A percentile compares a stretch with the other conserved stretches of the same genome.
Evolutionary conservation across 768 basidiomycete genomes (phyloP).

Genomic region (Tylopilus intermedius): DNA sequence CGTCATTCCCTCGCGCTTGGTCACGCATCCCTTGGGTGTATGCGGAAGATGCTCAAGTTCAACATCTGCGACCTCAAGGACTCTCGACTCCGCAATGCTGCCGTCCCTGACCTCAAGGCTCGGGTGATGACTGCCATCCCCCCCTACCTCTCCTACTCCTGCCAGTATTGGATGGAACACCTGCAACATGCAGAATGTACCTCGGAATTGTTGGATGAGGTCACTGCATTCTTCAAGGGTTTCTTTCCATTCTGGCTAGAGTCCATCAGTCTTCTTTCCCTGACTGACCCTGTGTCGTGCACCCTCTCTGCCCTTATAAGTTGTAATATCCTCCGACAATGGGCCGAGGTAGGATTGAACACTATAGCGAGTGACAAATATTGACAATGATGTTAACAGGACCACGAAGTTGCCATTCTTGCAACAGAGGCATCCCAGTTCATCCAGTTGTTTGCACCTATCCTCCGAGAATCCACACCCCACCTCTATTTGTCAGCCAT

Average conservation of each 20-base stretch:
- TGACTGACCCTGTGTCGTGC: constrained; percentile 1
- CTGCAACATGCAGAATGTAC: constrained; percentile 9
- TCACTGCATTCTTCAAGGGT: constrained; percentile 19
- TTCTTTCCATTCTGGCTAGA: constrained; percentile 38
- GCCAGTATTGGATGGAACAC: constrained; percentile 36
- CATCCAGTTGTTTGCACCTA: constrained; percentile 26
- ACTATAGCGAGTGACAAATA: not conserved
- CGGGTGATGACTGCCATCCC: constrained; percentile 26
- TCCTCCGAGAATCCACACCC: constrained; percentile 30
- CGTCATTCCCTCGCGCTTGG: constrained; percentile 20
- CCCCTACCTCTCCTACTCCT: constrained; percentile 32
- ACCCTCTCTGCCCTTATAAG: constrained; percentile 8
- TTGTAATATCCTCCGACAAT: constrained; percentile 9
- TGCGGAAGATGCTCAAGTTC: constrained; percentile 33
- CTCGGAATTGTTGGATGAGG: constrained; percentile 9
- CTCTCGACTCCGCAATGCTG: constrained; percentile 29
- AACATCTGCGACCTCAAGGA: constrained; percentile 37
- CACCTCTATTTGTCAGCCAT: constrained; percentile 39
- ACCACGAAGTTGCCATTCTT: constrained; percentile 10
- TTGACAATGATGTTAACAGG: constrained; percentile 10
- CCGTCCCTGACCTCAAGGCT: constrained; percentile 16
- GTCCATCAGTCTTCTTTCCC: constrained; percentile 24
- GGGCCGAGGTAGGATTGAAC: constrained; percentile 14
- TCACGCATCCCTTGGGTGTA: constrained; percentile 24
- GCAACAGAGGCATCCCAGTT: constrained; percentile 28